A percentile compares a stretch with the other conserved stretches of the same genome.
Evolutionary conservation across 768 basidiomycete species (phyloP).

Genomic region (Suillus americanus): DNA sequence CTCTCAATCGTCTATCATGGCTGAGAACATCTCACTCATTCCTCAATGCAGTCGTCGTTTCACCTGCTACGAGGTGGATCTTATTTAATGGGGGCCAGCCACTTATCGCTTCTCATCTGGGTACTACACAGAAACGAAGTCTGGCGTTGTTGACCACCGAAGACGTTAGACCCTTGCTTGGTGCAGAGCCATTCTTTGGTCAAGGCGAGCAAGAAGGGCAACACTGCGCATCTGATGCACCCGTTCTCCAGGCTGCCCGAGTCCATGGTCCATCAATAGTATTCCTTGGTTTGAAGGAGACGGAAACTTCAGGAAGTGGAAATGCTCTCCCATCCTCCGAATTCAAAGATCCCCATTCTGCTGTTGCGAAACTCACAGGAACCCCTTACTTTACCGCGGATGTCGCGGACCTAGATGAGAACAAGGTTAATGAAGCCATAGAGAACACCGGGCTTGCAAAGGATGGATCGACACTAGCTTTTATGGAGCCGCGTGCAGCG

Average conservation of each 20-base stretch:
- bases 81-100: constrained; percentile 75
- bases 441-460: constrained; percentile 35
- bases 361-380: constrained; percentile 67
- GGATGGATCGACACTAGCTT: constrained; percentile 46
- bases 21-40: constrained; percentile 72
- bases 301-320: constrained; percentile 38
- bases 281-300: constrained; percentile 80
- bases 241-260: constrained; percentile 54
- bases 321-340: constrained; percentile 65
- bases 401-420: constrained; percentile 50
- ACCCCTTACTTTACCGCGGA: constrained; percentile 86
- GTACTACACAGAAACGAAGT: constrained; percentile 32
- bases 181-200: constrained; percentile 66
- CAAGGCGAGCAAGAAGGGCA: constrained; percentile 55
- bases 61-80: constrained; percentile 71
- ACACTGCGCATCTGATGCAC: constrained; percentile 20
- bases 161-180: constrained; percentile 66
- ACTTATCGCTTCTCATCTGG: constrained; percentile 43
- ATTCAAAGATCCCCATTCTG: constrained; percentile 53
- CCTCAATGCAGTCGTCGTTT: constrained; percentile 65
- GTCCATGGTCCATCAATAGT: constrained; percentile 61
- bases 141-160: constrained; percentile 58
- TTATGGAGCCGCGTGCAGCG: constrained; percentile 63
- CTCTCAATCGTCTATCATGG: constrained; percentile 82
- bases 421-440: constrained; percentile 42